Evolutionary conservation across 2,329 filamentous ascomycete genomes (phyloP), one percentile per base, ranked within the genome.

Genomic region (Fusarium ramigenum): DNA sequence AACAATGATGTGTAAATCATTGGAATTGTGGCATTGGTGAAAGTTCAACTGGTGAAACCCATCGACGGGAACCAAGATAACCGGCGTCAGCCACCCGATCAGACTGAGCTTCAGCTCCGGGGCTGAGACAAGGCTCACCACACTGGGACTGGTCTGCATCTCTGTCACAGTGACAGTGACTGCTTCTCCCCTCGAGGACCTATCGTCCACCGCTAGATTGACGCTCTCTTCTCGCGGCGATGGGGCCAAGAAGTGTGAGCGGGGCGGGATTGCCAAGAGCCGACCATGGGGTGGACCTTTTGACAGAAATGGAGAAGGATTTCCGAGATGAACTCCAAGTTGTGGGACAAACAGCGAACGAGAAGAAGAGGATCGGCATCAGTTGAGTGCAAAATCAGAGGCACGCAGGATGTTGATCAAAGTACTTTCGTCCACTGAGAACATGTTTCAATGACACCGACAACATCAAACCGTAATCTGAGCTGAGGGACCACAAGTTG

Each of bases 161-260:
- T 58, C 56, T 63, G 49, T 52, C 49, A 36, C 49, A 25, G 49
- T 60, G 58, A 54, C 58, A 44, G 64, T 63, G 61, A 52, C 42
- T 47, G 44, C 36, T 52, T 46, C 28, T 34, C 50, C 52, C 50
- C 56, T 54, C 42, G 36, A 56, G 52, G 23, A 56, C 40, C 58
- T 57, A 39, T 60, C 54, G 70, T 63, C 76, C 76, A 78, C 76
- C 76, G 76, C 76, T 65, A 78, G 63, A 78, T 74, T 78, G 76
- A 70, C 69, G 60, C 75, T 64, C 52, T 61, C 49, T 54, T 62
- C 75, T 77, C 72, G 76, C 59, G 72, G 50, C 72, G 53, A 40
- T 44, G 37, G 25, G 46, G 53, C 57, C 56, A 68, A 59, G 52
- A 58, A 53, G 66, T 70, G 64, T 71, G 70, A 56, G 74, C 71